Evolutionary conservation across 306 rosid species (phyloP).

Genomic region (Sicyos baderoa): DNA sequence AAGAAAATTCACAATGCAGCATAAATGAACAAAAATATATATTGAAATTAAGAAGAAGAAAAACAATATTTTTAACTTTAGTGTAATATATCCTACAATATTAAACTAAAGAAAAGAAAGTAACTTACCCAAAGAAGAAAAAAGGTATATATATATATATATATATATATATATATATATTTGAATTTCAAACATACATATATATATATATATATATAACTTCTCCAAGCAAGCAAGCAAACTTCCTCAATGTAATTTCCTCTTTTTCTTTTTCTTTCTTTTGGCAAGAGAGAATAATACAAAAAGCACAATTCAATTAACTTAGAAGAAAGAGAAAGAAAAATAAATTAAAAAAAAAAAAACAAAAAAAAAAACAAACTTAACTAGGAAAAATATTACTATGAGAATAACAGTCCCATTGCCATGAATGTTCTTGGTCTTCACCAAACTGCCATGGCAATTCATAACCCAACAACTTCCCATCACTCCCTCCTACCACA

Average conservation of each 20-base stretch:
- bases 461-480: constrained; percentile 21
- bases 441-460: constrained; percentile 54
- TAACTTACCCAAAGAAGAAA: neutral
- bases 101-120: neutral
- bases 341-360: neutral
- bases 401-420: constrained; percentile 38
- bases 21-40: too few relatives aligned
- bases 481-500: constrained; percentile 26
- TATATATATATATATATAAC: constrained; percentile 1
- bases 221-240: constrained; percentile 5
- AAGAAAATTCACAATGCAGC: too few relatives aligned
- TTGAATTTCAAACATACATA: neutral
- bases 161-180: too few relatives aligned
- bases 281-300: neutral
- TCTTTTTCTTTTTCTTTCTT: neutral
- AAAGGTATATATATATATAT: neutral
- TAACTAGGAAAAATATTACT: neutral
- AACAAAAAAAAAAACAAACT: neutral
- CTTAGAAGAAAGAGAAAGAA: neutral
- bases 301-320: neutral
- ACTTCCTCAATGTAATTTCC: neutral
- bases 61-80: too few relatives aligned
- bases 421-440: constrained; percentile 24
- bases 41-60: too few relatives aligned
- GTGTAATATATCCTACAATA: too few relatives aligned